Percentiles rank a stretch among this genome's conserved stretches.
phyloP scores from a whole-genome alignment of 1,284 basidiomycete genomes.

The Dichomitus squalens region DNA sequence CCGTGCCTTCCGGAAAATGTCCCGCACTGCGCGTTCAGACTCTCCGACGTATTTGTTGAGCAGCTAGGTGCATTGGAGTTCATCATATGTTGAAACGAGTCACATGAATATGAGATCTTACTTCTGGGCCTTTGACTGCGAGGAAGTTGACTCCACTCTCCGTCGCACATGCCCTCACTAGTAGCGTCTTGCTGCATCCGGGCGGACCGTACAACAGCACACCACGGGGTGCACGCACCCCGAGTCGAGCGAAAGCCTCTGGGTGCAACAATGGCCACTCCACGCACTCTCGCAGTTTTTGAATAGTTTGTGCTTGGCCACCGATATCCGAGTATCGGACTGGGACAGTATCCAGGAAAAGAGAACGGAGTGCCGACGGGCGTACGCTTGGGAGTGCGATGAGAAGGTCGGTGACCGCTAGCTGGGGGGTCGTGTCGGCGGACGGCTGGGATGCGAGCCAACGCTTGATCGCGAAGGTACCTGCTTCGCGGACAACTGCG shows the following conservation, averaged over 20 bases:
- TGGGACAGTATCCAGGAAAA: slow-evolving; percentile 86
- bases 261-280: slow-evolving; percentile 95
- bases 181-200: slow-evolving; percentile 95
- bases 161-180: slow-evolving; percentile 91
- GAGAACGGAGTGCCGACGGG: slow-evolving; percentile 92
- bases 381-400: slow-evolving; percentile 78
- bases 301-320: slow-evolving; percentile 79
- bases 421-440: slow-evolving; percentile 37
- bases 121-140: slow-evolving; percentile 98
- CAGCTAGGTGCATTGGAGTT: slow-evolving; percentile 51
- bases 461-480: slow-evolving; percentile 88
- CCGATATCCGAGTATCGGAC: slow-evolving; percentile 91
- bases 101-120: slow-evolving; percentile 35
- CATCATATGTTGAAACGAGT: slow-evolving; percentile 2
- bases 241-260: slow-evolving; percentile 84
- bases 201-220: slow-evolving; percentile 96
- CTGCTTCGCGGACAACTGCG: slow-evolving; percentile 92
- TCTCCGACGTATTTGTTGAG: slow-evolving; percentile 98
- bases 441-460: slow-evolving; percentile 50
- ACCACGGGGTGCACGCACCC: slow-evolving; percentile 88
- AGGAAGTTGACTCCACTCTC: slow-evolving; percentile 97
- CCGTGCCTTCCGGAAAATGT: slow-evolving; percentile 94
- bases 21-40: slow-evolving; percentile 92
- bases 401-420: slow-evolving; percentile 70
- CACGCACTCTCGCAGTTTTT: slow-evolving; percentile 84